Evolutionary conservation across 2,329 filamentous ascomycete genomes (phyloP).

Genomic region (Lizonia empirigonia): DNA sequence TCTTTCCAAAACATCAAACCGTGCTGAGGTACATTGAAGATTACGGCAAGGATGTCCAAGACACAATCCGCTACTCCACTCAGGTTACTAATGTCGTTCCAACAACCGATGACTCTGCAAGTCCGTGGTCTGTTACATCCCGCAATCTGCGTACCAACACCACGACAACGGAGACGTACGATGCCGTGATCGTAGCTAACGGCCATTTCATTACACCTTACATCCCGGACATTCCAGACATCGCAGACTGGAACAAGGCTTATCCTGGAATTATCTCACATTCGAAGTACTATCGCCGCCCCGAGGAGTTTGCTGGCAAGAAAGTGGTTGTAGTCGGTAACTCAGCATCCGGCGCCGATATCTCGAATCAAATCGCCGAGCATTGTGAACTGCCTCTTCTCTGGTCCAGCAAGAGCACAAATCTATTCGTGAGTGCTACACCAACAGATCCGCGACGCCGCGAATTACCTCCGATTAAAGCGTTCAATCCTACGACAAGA

Average conservation of each 20-base stretch:
- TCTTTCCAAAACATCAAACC: constrained; percentile 75
- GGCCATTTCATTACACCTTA: constrained; percentile 57
- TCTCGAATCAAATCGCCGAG: constrained; percentile 73
- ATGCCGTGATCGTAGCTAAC: constrained; percentile 55
- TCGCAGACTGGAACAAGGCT: constrained; percentile 48
- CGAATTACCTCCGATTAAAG: constrained; percentile 60
- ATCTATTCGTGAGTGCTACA: constrained; percentile 24
- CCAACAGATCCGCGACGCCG: constrained; percentile 58
- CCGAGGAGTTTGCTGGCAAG: constrained; percentile 65
- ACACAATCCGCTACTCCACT: constrained; percentile 71
- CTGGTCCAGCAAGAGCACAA: constrained; percentile 30
- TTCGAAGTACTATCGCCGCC: constrained; percentile 78
- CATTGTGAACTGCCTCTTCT: constrained; percentile 66
- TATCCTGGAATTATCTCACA: constrained; percentile 52
- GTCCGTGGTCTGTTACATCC: constrained; percentile 65
- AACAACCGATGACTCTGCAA: constrained; percentile 28
- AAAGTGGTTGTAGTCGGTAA: constrained; percentile 87
- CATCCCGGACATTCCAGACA: constrained; percentile 50
- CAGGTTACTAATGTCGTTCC: constrained; percentile 67
- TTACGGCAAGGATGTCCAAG: constrained; percentile 71
- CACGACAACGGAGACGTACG: constrained; percentile 58
- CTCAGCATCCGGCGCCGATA: constrained; percentile 82
- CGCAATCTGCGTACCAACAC: constrained; percentile 55
- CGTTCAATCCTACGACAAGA: constrained; percentile 61
- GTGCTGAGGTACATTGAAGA: constrained; percentile 75